These are phyloP conservation scores for Plasmodium gonderi DNA, from an alignment of 169 alveolate genomes.

Conservation along the genomic window DNA sequence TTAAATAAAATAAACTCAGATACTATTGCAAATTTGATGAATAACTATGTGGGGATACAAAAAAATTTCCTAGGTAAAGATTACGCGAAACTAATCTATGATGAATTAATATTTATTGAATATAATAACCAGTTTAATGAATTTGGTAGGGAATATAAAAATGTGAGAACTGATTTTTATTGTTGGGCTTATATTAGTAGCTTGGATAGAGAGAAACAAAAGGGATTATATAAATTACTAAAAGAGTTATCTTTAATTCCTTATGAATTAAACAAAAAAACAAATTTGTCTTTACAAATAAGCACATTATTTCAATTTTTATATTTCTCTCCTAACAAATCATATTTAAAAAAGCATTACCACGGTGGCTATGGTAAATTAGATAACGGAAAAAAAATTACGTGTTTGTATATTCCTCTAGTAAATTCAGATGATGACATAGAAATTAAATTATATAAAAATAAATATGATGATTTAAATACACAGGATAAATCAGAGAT, in stretches of 20 bases:
- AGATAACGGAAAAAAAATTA: constrained; percentile 61
- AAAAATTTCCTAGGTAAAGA: constrained; percentile 54
- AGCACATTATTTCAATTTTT: constrained; percentile 71
- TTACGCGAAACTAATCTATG: constrained; percentile 37
- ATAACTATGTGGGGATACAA: constrained; percentile 47
- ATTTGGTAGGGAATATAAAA: constrained; percentile 60
- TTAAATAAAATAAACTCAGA: constrained; percentile 53
- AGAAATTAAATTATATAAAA: constrained; percentile 49
- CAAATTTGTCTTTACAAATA: constrained; percentile 72
- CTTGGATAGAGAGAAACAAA: constrained; percentile 73
- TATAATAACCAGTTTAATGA: constrained; percentile 73
- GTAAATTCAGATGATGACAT: constrained; percentile 34
- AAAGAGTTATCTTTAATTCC: constrained; percentile 69
- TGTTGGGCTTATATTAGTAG: constrained; percentile 72
- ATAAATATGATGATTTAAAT: not conserved
- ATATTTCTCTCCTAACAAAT: constrained; percentile 63
- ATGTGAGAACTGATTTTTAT: constrained; percentile 68
- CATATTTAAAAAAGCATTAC: constrained; percentile 71
- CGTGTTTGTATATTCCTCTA: constrained; percentile 55
- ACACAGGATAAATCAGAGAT: not conserved
- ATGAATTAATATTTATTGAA: constrained; percentile 63
- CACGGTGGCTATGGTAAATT: constrained; percentile 68
- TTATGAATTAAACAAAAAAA: constrained; percentile 73
- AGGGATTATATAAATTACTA: constrained; percentile 56
- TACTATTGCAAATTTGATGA: constrained; percentile 71